Evolutionary conservation across 495 filamentous ascomycete species (phyloP), one percentile per base, ranked within the genome.

Genomic region (Stereocaulon alpinum): DNA sequence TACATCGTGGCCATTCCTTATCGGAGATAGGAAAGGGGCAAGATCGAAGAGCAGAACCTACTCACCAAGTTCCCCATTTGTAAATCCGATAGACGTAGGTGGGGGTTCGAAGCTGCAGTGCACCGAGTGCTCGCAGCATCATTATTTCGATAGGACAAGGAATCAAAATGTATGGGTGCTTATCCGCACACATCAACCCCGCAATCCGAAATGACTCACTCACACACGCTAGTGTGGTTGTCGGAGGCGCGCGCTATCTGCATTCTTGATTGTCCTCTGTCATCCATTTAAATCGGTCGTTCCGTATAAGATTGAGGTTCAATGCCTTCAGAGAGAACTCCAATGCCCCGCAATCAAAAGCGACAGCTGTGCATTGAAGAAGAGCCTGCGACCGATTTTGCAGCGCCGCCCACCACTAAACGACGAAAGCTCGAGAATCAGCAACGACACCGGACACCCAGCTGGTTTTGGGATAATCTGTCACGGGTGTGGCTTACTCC

Each of bases 401-500:
- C 32, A 51, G 40, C 60, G 44, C 44, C 42, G 40, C 29, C 60
- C 15, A 49, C 18, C 22, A 15, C 17, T 6, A 59, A 59, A 55
- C 41, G 56, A 18, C 55, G 29, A 58, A 63, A 60, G 56, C 47
- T 55, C 37, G 56, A 49, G 15, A 59, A 59, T 22, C 41, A 47
- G 48, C 49, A 53, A 63, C 54, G 42, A 56, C 41, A 47, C 54
- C 24, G 42, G n/a, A 56, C 42, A 24, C 42, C 41, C 0, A 47
- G 27, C 37, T 56, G 40, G n/a, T 66, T 67, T 52, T 67, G 65
- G 64, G 65, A 67, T 44, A 66, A 60, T 32, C 48, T 67, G 12
- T 63, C 63, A 34, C 56, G 47, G 45, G 17, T 40, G 55, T 50
- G 40, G 42, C 63, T 67, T 3, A 61, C 60, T 45, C 65, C 44